These are phyloP conservation scores for Carallia brachiata DNA, from an alignment of 345 rosid genomes.

Conservation along the genomic window DNA sequence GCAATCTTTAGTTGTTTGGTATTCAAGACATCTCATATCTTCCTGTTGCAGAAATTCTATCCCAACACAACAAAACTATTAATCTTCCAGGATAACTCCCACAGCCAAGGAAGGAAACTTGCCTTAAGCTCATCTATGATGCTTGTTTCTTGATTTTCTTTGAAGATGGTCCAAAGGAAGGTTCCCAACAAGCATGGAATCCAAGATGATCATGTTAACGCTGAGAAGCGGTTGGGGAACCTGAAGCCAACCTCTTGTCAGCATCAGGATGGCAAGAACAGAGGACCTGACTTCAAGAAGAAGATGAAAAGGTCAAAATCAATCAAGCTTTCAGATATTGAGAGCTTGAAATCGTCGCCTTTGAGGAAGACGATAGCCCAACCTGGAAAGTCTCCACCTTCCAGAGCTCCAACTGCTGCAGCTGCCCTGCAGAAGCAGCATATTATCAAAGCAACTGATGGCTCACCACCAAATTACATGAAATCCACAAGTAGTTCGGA, in stretches of 20 bases:
- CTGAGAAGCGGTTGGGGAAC: conserved; percentile 45
- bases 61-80: not conserved
- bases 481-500: conserved; percentile 81
- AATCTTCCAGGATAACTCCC: conserved; percentile 1
- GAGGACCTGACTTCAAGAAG: conserved; percentile 68
- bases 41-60: conserved; percentile 1
- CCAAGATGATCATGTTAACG: conserved; percentile 47
- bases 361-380: conserved; percentile 33
- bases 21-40: conserved; percentile 5
- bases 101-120: not conserved
- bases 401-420: conserved; percentile 12
- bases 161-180: conserved; percentile 84
- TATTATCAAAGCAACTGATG: conserved; percentile 26
- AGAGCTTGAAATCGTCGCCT: conserved; percentile 32
- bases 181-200: conserved; percentile 46
- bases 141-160: conserved; percentile 31
- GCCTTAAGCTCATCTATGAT: not conserved
- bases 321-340: conserved; percentile 47
- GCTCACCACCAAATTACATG: conserved; percentile 84
- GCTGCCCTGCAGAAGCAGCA: conserved; percentile 39
- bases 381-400: conserved; percentile 50
- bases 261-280: conserved; percentile 56
- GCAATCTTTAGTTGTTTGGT: conserved; percentile 25
- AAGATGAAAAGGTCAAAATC: conserved; percentile 71
- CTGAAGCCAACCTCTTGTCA: conserved; percentile 44